Evolutionary conservation across 2,329 filamentous ascomycete genomes (phyloP), one percentile per base, ranked within the genome.

Genomic region (Torrubiellomyces zombiae): DNA sequence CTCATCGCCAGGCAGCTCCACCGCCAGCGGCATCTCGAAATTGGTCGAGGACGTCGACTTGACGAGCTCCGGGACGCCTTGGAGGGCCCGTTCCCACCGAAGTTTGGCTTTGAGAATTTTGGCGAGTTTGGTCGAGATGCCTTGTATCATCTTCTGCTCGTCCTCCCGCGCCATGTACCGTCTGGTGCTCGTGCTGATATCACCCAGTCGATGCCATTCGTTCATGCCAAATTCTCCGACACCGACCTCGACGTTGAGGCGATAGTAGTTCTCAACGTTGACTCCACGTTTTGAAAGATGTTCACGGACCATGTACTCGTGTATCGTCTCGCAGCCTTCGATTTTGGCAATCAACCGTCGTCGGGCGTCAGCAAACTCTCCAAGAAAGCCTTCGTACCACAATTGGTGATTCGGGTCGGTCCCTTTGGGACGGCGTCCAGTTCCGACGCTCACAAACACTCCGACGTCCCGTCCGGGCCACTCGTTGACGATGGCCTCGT

Each of bases 161-260:
- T 72, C 71, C 8, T 66, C 60, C 32, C 75, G 75, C 6, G 63
- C 58, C 26, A 98, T 66, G 45, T 95, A 98, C 34, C 76, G 70
- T 37, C 80, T 68, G 0, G 89, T 98, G 44, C 76, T 76, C 9
- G 82, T 94, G 55, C 81, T 93, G 53, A 98, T 95, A 26, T 94
- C 86, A 14, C 80, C 76, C n/a, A 95, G 57, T 4, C 85, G 71
- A 40, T 81, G 70, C 89, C 89, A 98, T 47, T 95, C 89, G 45
- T 95, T 98, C 83, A 98, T 95, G 25, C 80, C 86, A 47, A 94
- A 95, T 44, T 95, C 89, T 26, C 86, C 85, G 3, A 95, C 85
- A 1, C 86, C 89, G 10, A 93, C 75, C 44, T 95, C 85, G 20
- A 95, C 89, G 36, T 98, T 98, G n/a, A 95, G 60, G 6, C 89